phyloP scores from a whole-genome alignment of 345 rosid genomes.

The Eucalyptus regnans region DNA sequence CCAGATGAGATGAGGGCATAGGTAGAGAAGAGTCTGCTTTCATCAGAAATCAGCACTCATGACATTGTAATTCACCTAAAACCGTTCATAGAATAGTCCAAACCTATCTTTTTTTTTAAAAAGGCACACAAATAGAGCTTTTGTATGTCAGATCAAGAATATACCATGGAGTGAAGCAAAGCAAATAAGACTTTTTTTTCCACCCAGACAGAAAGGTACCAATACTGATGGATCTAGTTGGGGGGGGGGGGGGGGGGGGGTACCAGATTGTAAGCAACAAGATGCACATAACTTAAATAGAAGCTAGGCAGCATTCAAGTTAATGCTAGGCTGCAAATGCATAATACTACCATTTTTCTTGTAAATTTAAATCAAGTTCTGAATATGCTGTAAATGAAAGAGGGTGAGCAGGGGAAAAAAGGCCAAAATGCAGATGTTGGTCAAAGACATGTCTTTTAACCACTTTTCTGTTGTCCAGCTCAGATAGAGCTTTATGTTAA shows the following conservation, averaged over 20 bases:
- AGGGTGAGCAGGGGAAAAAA: neutral
- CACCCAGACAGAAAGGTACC: neutral
- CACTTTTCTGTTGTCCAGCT: neutral
- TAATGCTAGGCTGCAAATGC: neutral
- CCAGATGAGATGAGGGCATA: neutral
- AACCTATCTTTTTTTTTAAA: neutral
- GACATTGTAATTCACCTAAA: neutral
- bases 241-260: neutral
- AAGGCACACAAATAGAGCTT: neutral
- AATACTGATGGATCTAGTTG: neutral
- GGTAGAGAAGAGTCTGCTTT: neutral
- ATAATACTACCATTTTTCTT: neutral
- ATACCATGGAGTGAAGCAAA: neutral
- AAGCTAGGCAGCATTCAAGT: neutral
- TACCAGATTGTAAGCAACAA: neutral
- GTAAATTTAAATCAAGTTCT: neutral
- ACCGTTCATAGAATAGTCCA: neutral
- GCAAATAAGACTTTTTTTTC: neutral
- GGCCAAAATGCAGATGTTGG: neutral
- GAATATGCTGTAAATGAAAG: neutral
- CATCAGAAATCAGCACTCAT: neutral
- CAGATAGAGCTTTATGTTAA: neutral
- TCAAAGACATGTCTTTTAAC: neutral
- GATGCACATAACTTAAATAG: neutral
- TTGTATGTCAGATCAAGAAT: neutral